phyloP scores from a whole-genome alignment of 2,329 filamentous ascomycete species.

The Didymella glomerata region DNA sequence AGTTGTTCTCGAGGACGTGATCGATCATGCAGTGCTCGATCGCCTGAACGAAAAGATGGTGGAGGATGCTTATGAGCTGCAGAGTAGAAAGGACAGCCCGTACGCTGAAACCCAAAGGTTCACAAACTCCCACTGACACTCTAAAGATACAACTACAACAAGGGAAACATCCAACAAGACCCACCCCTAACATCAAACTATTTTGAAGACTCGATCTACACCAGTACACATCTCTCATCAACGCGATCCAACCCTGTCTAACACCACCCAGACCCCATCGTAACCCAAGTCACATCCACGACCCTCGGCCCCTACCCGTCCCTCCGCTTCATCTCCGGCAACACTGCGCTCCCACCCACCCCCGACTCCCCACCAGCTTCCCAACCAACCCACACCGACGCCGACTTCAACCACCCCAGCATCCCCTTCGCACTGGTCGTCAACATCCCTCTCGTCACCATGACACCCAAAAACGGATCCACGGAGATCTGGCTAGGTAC shows the following conservation, averaged over 20 bases:
- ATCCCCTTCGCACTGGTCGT: not conserved
- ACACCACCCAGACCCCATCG: not conserved
- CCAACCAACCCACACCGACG: not conserved
- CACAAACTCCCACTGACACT: not conserved
- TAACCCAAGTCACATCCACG: not conserved
- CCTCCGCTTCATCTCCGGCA: not conserved
- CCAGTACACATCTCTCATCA: conserved; percentile 55
- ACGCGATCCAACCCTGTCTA: not conserved
- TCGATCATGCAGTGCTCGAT: not conserved
- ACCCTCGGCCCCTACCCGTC: not conserved
- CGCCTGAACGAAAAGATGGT: not conserved
- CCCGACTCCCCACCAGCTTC: not conserved
- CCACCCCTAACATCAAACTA: conserved; percentile 61
- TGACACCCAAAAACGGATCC: not conserved
- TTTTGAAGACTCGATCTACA: conserved; percentile 59
- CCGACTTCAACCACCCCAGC: not conserved
- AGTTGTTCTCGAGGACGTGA: not conserved
- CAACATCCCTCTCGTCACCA: not conserved
- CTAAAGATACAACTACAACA: conserved; percentile 67
- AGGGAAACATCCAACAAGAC: conserved; percentile 69
- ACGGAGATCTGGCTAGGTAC: not conserved
- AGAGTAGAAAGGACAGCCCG: conserved; percentile 59
- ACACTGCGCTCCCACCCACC: not conserved
- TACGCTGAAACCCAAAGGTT: not conserved
- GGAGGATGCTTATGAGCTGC: conserved; percentile 63